These are phyloP conservation scores for Stevia rebaudiana DNA, from an alignment of 140 eudicot species.

Conservation along the genomic window DNA sequence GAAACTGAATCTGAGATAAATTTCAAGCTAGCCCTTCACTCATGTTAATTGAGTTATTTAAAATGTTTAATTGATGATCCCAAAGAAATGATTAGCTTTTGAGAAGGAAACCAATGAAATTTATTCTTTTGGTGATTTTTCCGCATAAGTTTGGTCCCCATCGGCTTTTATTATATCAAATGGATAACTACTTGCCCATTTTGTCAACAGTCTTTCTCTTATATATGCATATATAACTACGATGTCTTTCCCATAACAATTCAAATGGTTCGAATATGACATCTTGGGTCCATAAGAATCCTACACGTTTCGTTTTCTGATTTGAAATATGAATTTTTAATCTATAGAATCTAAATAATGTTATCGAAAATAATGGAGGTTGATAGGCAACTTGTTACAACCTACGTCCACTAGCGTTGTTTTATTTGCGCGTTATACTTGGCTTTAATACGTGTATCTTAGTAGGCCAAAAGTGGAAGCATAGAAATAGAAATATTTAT, in stretches of 20 bases:
- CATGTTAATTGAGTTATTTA: too few relatives aligned
- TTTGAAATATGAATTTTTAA: not conserved
- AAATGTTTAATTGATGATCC: slow-evolving; percentile 8
- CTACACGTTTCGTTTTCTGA: slow-evolving; percentile 7
- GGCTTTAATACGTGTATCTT: slow-evolving; percentile 3
- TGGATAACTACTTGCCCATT: slow-evolving; percentile 26
- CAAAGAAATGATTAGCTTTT: slow-evolving; percentile 10
- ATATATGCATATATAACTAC: slow-evolving; percentile 7
- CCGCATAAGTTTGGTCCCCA: slow-evolving; percentile 26
- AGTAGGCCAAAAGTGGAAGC: slow-evolving; percentile 6
- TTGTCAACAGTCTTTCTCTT: slow-evolving; percentile 24
- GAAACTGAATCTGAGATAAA: too few relatives aligned
- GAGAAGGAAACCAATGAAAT: slow-evolving; percentile 15
- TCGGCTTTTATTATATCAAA: slow-evolving; percentile 14
- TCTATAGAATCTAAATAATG: not conserved
- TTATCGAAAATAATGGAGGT: not conserved
- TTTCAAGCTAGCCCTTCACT: too few relatives aligned
- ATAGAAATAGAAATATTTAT: not conserved
- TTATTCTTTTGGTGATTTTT: slow-evolving; percentile 21
- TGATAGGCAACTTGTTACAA: not conserved
- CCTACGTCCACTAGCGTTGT: not conserved
- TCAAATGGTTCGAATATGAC: slow-evolving; percentile 25
- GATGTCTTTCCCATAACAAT: slow-evolving; percentile 11
- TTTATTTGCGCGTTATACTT: not conserved
- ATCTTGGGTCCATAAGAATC: slow-evolving; percentile 21